phyloP scores from a whole-genome alignment of 495 filamentous ascomycete genomes.

The Trichoderma parareesei region DNA sequence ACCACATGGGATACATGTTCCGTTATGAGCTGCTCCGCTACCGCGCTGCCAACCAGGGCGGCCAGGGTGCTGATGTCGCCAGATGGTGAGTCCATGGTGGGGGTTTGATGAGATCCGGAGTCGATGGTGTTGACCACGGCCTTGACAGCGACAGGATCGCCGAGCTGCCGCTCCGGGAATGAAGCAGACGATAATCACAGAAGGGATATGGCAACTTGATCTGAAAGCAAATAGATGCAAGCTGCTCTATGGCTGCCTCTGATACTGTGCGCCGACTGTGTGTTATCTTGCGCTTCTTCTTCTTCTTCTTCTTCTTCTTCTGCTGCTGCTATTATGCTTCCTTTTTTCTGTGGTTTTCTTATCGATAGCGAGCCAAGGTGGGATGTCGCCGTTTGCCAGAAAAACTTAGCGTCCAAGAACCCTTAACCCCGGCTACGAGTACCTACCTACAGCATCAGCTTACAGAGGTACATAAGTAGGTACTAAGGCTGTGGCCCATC shows the following conservation, averaged over 20 bases:
- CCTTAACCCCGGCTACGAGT: background rate
- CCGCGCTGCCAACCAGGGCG: constrained; percentile 8
- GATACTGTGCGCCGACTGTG: background rate
- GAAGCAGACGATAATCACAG: background rate
- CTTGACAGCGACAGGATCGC: background rate
- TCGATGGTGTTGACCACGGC: background rate
- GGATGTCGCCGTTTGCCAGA: background rate
- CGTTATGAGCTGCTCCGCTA: constrained; percentile 8
- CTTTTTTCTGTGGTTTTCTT: constrained; percentile 10
- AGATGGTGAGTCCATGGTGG: background rate
- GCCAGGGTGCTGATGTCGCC: constrained; percentile 3
- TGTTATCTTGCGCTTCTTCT: background rate
- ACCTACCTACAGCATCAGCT: background rate
- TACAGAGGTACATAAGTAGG: no score
- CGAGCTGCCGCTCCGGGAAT: background rate
- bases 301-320: background rate
- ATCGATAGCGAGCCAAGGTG: background rate
- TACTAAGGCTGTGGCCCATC: no score
- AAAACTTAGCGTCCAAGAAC: constrained; percentile 3
- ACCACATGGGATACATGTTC: background rate
- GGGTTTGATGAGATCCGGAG: background rate
- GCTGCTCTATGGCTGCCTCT: background rate
- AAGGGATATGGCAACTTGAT: background rate
- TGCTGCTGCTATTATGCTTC: background rate
- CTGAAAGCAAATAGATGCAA: background rate